Evolutionary conservation across 192 early-diverging fungal genomes (phyloP), one percentile per base, ranked within the genome.

Genomic region (Backusella tuberculispora): DNA sequence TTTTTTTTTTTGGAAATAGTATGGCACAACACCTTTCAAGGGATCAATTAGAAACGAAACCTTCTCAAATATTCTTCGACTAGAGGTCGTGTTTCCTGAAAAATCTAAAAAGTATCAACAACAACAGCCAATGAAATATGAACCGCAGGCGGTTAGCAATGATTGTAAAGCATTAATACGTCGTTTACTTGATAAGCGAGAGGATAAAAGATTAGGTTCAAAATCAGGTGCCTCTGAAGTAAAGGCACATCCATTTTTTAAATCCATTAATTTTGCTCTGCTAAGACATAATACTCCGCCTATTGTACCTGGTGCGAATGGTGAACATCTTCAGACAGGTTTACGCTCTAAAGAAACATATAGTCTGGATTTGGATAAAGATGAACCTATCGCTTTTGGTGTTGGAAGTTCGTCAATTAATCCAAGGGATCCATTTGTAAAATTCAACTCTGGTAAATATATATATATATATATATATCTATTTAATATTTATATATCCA

Each of bases 11-110:
- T 40, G 1, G 6, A 42, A 19, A 38, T 64, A 83, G 82, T 98
- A 86, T 81, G 93, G 95, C 14, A 91, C 87, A 41, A 99, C 96
- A 48, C 98, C 98, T 26, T 99, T 99, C 90, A 97, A 97, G 80
- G 97, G 97, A 74, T 80, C 82, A 37, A 92, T 93, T 78, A 86
- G 97, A 65, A 93, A 95, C 77, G 87, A 84, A 2, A 99, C 98
- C 1, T 99, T 98, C 83, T 78, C 88, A 69, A 94, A 94, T 80
- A 92, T 99, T 63, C 78, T 99, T 24, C 84, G 91, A 73, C 89
- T 88, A 8, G 95, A 97, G 1, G 89, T 95, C 42, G 71, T 73
- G 8, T 98, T 99, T 72, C 93, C 92, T 12, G 83, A 84, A 37
- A 71, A 71, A 19, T n/a, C 53, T 43, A 50, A 60, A 60, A 60